Base-by-base conservation (phyloP, 2,329 filamentous ascomycete genomes). In the Parafenestella ontariensis region DNA sequence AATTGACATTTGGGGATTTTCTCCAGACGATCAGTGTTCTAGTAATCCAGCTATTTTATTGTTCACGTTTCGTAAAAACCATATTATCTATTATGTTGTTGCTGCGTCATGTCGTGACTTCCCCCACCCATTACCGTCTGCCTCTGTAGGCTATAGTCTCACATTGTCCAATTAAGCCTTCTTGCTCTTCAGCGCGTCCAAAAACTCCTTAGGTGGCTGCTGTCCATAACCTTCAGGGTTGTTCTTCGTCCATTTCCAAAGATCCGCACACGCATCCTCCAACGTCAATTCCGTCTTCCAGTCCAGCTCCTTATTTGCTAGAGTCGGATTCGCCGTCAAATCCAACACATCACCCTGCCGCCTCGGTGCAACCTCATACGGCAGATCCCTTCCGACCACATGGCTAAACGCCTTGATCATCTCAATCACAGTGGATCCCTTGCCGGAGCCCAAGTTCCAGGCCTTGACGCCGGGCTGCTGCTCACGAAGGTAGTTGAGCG, bases 231-330 rank as follows among this genome's bases (percentile, higher is more conserved):
- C 95, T 79, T 93, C 87, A 21, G 95, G 95, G 81, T 98, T 98
- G 80, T 97, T 98, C 80, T 89, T 84, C 15, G 96, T 96, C 95
- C 95, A 99, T 72, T 87, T 88, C 95, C 95, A 99, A 63, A 99
- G 83, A 77, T 99, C 92, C 66, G 88, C 87, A 76, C 95, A 99
- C 23, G 94, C 93, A 76, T 96, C 87, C 80, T 98, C 94, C 75
- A 99, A 87, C 18, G 90, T 93, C 54, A 89, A 83, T 80, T 96
- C 86, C 1, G 95, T 93, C 83, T 93, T 93, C 95, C 95, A 99
- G 60, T 87, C 82, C 49, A 99, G 84, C 81, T 99, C 95, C 75
- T 86, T 81, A 79, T 96, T 96, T 47, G 95, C 95, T 33, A 92
- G 86, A 3, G 85, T 84, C 11, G 95, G 91, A 78, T 97, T 96